phyloP scores from a whole-genome alignment of 1,139 yeast species.

The Candida buenavistaensis region DNA sequence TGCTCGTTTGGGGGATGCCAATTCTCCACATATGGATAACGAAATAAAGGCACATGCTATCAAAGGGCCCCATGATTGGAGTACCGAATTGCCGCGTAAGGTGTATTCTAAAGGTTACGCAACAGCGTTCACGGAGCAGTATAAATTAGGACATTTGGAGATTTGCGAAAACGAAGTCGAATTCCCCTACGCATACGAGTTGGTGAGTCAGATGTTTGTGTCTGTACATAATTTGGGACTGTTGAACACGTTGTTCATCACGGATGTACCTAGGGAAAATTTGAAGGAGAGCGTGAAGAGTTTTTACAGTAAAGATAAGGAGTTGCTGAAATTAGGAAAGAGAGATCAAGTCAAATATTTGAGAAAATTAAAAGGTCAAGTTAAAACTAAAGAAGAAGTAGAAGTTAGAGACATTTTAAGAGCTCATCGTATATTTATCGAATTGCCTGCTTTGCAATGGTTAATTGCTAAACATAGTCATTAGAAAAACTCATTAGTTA shows the following conservation, averaged over 20 bases:
- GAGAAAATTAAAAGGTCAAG: conserved; percentile 57
- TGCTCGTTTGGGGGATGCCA: conserved; percentile 96
- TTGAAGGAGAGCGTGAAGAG: conserved; percentile 29
- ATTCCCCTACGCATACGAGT: conserved; percentile 19
- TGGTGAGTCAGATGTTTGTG: conserved; percentile 43
- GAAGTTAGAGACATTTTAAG: conserved; percentile 83
- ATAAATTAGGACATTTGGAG: conserved; percentile 68
- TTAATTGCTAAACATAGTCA: conserved; percentile 34
- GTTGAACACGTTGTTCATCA: conserved; percentile 67
- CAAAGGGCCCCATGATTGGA: conserved; percentile 86
- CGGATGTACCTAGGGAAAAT: conserved; percentile 52
- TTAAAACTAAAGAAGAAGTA: conserved; percentile 73
- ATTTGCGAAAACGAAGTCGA: conserved; percentile 53
- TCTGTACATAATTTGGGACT: conserved; percentile 53
- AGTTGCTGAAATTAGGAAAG: conserved; percentile 6
- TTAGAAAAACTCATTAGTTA: neutral
- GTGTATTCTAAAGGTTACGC: conserved; percentile 75
- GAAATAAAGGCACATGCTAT: conserved; percentile 92
- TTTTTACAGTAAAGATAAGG: conserved; percentile 6
- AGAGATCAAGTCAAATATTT: conserved; percentile 26
- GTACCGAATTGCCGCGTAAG: conserved; percentile 77
- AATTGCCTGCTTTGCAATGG: conserved; percentile 71
- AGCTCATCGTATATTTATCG: conserved; percentile 77
- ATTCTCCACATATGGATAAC: conserved; percentile 87
- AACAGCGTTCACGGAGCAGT: conserved; percentile 79